Conservation (phyloP, 1,139 yeast genomes). For the Scheffersomyces stambukii region DNA sequence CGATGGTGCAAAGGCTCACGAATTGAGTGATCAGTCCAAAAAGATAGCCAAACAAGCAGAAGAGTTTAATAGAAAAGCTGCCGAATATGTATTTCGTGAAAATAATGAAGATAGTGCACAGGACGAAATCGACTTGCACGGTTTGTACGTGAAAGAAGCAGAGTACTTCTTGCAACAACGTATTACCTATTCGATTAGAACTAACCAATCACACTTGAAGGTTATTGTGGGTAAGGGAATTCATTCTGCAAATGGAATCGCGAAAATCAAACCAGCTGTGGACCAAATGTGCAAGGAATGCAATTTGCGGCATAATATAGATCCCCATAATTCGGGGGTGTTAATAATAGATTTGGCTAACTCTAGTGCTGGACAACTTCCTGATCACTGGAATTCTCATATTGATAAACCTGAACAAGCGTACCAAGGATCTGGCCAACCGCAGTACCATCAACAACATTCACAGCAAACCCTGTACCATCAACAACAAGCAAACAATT, state of each 20-base stretch:
- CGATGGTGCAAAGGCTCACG: slow-evolving; percentile 68
- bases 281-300: slow-evolving; percentile 70
- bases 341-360: slow-evolving; percentile 58
- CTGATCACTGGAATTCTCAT: slow-evolving; percentile 42
- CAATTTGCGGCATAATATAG: slow-evolving; percentile 56
- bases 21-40: slow-evolving; percentile 67
- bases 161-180: slow-evolving; percentile 70
- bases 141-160: slow-evolving; percentile 87
- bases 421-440: slow-evolving; percentile 23
- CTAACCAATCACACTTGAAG: slow-evolving; percentile 52
- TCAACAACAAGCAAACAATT: slow-evolving; percentile 6
- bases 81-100: slow-evolving; percentile 83
- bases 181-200: slow-evolving; percentile 58
- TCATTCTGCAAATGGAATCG: slow-evolving; percentile 77
- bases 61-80: slow-evolving; percentile 70
- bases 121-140: slow-evolving; percentile 92
- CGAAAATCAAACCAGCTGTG: slow-evolving; percentile 87
- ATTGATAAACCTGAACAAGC: slow-evolving; percentile 25
- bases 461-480: slow-evolving; percentile 16
- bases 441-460: slow-evolving; percentile 26
- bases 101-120: slow-evolving; percentile 81
- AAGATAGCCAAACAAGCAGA: slow-evolving; percentile 60
- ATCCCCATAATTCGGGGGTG: slow-evolving; percentile 76
- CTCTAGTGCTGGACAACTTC: slow-evolving; percentile 41
- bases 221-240: slow-evolving; percentile 94